phyloP scores from a whole-genome alignment of 176 grass and related monocot genomes.

The Bothriochloa decipiens region DNA sequence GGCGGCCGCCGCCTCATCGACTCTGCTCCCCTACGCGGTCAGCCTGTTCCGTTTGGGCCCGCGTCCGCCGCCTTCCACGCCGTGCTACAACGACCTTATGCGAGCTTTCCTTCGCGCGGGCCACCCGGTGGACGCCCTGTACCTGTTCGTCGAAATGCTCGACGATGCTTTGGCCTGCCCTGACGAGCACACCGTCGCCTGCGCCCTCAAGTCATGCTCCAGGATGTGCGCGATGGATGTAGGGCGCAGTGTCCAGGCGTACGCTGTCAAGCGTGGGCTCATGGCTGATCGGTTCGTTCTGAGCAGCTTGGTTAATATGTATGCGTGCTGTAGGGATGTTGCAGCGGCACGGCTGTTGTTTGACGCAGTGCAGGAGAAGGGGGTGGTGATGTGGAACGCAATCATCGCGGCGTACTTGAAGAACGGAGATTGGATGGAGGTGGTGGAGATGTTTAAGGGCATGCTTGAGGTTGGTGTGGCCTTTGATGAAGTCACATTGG shows the following conservation, averaged over 20 bases:
- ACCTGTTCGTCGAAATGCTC: slow-evolving; percentile 73
- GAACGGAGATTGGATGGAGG: slow-evolving; percentile 49
- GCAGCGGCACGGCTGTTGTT: slow-evolving; percentile 49
- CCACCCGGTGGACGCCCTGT: slow-evolving; percentile 44
- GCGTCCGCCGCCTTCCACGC: slow-evolving; percentile 13
- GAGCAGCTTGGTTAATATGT: slow-evolving; percentile 68
- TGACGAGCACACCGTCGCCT: slow-evolving; percentile 61
- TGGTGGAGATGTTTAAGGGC: slow-evolving; percentile 51
- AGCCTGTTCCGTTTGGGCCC: slow-evolving; percentile 45
- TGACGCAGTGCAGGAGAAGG: slow-evolving; percentile 15
- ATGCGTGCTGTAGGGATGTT: slow-evolving; percentile 51
- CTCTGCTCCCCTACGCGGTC: slow-evolving; percentile 55
- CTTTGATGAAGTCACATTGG: slow-evolving; percentile 67
- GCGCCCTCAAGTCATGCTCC: slow-evolving; percentile 61
- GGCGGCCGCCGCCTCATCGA: slow-evolving; percentile 36
- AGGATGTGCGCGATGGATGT: slow-evolving; percentile 8
- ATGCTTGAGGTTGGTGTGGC: slow-evolving; percentile 49
- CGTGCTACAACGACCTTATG: slow-evolving; percentile 60
- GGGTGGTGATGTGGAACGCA: slow-evolving; percentile 54
- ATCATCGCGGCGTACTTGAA: slow-evolving; percentile 54
- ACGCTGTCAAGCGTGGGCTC: slow-evolving; percentile 54
- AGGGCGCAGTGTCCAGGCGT: slow-evolving; percentile 53
- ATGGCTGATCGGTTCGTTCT: slow-evolving; percentile 59
- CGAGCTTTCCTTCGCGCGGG: slow-evolving; percentile 46
- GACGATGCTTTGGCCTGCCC: slow-evolving; percentile 1